A percentile compares a stretch with the other conserved stretches of the same genome.
phyloP scores from a whole-genome alignment of 1,139 yeast species.

The Spathaspora jeffriesii region DNA sequence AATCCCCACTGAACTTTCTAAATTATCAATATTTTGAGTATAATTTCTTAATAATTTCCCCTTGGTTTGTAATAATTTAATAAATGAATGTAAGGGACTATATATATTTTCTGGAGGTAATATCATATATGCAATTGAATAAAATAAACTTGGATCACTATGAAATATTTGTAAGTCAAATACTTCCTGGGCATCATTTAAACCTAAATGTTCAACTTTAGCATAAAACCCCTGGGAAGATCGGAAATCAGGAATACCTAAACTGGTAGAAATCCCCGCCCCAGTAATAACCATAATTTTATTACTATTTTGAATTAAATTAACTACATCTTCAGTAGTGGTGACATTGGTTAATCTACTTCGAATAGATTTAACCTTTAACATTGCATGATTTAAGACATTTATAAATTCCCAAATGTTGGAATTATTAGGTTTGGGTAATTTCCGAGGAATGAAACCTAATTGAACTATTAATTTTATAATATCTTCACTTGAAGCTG shows the following conservation, averaged over 20 bases:
- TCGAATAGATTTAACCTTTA: slow-evolving; percentile 56
- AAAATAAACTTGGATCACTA: slow-evolving; percentile 81
- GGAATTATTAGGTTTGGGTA: slow-evolving; percentile 32
- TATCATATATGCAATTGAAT: slow-evolving; percentile 85
- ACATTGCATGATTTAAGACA: slow-evolving; percentile 59
- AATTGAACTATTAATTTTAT: slow-evolving; percentile 46
- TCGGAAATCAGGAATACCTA: slow-evolving; percentile 95
- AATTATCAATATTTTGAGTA: slow-evolving; percentile 93
- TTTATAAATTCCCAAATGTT: slow-evolving; percentile 50
- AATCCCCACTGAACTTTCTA: slow-evolving; percentile 86
- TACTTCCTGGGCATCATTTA: slow-evolving; percentile 93
- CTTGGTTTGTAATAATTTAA: slow-evolving; percentile 71
- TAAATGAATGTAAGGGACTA: slow-evolving; percentile 88
- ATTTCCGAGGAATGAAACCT: slow-evolving; percentile 53
- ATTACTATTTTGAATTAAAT: slow-evolving; percentile 52
- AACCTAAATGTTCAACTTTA: slow-evolving; percentile 65
- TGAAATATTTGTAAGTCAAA: slow-evolving; percentile 76
- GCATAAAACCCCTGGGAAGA: slow-evolving; percentile 88
- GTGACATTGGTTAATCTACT: slow-evolving; percentile 51
- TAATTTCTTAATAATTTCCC: slow-evolving; percentile 83
- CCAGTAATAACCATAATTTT: slow-evolving; percentile 86
- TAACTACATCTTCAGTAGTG: slow-evolving; percentile 61
- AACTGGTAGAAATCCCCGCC: slow-evolving; percentile 92
- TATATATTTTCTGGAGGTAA: slow-evolving; percentile 74
- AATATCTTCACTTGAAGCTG: slow-evolving; percentile 56